phyloP scores from a whole-genome alignment of 257 asterid genomes.

The Solanum sitiens region DNA sequence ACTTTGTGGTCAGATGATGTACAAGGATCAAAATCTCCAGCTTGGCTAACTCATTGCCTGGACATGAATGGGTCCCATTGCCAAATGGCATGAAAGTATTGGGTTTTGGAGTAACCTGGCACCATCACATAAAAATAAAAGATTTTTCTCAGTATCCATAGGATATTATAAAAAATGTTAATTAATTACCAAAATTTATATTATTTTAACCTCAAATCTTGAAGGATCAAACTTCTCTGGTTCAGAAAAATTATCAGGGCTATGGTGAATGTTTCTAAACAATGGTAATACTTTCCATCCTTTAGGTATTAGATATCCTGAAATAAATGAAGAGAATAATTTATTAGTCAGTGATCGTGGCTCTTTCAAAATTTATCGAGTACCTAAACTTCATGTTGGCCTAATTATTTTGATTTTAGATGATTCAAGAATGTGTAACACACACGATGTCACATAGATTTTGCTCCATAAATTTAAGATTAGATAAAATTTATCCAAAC shows the following conservation, averaged over 20 bases:
- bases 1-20: constrained; percentile 90
- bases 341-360: neutral
- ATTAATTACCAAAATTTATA: neutral
- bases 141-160: neutral
- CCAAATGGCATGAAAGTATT: constrained; percentile 98
- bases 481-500: neutral
- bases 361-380: too few relatives aligned
- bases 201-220: constrained; percentile 72
- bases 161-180: neutral
- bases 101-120: constrained; percentile 72
- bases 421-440: neutral
- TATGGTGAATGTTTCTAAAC: constrained; percentile 86
- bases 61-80: constrained; percentile 83
- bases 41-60: constrained; percentile 93
- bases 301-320: constrained; percentile 80
- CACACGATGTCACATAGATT: too few relatives aligned
- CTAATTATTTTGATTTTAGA: neutral
- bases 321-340: neutral
- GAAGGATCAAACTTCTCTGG: constrained; percentile 98
- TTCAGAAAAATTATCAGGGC: constrained; percentile 79
- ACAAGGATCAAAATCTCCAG: constrained; percentile 74
- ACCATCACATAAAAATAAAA: neutral
- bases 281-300: constrained; percentile 99
- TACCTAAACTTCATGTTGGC: neutral
- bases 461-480: neutral